phyloP scores from a whole-genome alignment of 208 protist genomes.

The Crithidia fasciculata region DNA sequence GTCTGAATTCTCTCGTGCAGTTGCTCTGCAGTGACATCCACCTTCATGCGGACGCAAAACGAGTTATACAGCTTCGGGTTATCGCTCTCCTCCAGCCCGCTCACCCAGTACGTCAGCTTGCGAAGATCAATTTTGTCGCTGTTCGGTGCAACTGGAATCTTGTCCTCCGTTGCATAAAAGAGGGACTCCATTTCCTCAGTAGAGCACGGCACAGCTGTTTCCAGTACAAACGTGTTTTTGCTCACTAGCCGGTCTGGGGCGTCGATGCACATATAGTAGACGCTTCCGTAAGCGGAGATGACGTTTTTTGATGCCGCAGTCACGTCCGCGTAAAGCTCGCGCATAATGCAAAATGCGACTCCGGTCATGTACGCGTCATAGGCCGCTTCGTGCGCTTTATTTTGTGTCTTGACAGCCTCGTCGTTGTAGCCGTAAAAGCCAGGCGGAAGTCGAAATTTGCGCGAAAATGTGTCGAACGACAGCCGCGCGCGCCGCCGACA shows the following conservation, averaged over 20 bases:
- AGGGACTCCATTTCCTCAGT: constrained; percentile 27
- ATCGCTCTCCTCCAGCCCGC: neutral
- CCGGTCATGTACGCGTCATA: constrained; percentile 88
- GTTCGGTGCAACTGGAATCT: neutral
- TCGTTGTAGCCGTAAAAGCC: constrained; percentile 69
- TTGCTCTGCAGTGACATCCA: neutral
- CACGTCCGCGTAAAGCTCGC: constrained; percentile 15
- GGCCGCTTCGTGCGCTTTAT: constrained; percentile 66
- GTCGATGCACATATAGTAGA: constrained; percentile 35
- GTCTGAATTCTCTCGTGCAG: constrained; percentile 11
- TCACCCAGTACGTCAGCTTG: constrained; percentile 23
- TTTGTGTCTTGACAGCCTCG: constrained; percentile 12
- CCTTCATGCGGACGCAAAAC: constrained; percentile 28
- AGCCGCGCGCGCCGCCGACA: constrained; percentile 29
- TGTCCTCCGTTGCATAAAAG: constrained; percentile 27
- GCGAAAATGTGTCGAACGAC: constrained; percentile 7
- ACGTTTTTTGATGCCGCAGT: constrained; percentile 41
- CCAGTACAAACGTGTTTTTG: constrained; percentile 29
- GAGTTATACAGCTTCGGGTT: constrained; percentile 3
- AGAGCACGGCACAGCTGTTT: constrained; percentile 1
- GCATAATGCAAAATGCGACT: constrained; percentile 42
- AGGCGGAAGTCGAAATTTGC: constrained; percentile 39
- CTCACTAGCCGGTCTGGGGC: constrained; percentile 11
- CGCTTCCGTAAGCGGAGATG: constrained; percentile 56
- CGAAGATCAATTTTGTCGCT: constrained; percentile 17